Base-by-base conservation (phyloP, 257 asterid species). In the Solanum lycopersicoides region DNA sequence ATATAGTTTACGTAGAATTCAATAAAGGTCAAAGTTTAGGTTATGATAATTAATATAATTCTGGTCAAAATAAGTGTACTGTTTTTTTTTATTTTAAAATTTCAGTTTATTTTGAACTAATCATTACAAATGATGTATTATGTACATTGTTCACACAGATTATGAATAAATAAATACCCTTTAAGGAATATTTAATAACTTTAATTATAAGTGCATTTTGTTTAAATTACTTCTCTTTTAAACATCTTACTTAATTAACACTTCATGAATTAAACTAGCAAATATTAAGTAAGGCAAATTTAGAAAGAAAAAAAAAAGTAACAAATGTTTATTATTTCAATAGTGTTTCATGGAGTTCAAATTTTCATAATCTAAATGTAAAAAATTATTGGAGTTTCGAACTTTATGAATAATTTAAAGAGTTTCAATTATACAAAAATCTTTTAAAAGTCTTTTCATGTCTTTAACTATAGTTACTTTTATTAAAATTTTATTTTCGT, bases 111-210 rank as follows among this genome's bases (percentile, higher is more conserved):
- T 88, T 86, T 42, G 45, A 76, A 66, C 65, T 86, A 88, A 90
- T 90, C 92, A 88, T 90, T 88, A 86, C 92, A 80, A 83, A 88
- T 75, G 87, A 90, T 72, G 77, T 80, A 80, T 28, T 45, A 45
- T 47, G 42, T 47, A 45, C 41, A 80, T 28, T 45, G 84, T 47
- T 80, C 84, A 30, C 25, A 80, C 23, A 45, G 42, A 80, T 47
- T 50, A 21, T 9, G 10, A 80, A 80, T 37, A 73, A 20, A 73
- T 20, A 37, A 73, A 20, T 14, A 44, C 9, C 39, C 84, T 79
- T 45, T 28, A 73, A 72, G 25, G 79, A 37, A 59, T 84, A 65
- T 65, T 65, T 65, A 65, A 84, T 84, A 30, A 35, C 9, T 16
- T 59, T 35, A 83, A n/a, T 84, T 59, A 37, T 39, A 41, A 83